These are phyloP conservation scores for Talaromyces sp. DNA, from an alignment of 2,329 filamentous ascomycete genomes.

Conservation along the genomic window DNA sequence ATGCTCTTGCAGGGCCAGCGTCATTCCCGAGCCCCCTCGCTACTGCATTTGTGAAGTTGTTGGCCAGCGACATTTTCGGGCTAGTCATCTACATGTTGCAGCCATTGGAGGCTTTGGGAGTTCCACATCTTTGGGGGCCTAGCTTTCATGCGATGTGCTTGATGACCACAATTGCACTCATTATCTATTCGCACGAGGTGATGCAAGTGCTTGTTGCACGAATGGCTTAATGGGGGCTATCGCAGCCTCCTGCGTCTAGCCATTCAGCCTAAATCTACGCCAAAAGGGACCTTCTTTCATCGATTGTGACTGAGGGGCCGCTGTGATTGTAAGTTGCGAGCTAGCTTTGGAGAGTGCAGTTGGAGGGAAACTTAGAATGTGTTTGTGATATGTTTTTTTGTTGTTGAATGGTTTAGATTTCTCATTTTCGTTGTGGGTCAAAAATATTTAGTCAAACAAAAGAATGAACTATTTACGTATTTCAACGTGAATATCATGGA, in stretches of 20 bases:
- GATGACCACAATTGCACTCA: background rate
- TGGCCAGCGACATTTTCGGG: background rate
- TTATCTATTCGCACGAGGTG: slow-evolving; percentile 1
- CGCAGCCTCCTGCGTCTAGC: background rate
- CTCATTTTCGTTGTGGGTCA: background rate
- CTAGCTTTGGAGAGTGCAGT: background rate
- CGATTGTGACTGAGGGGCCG: background rate
- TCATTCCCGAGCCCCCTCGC: background rate
- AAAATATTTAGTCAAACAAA: background rate
- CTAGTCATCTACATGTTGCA: background rate
- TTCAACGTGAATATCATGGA: background rate
- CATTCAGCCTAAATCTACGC: background rate
- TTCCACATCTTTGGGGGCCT: background rate
- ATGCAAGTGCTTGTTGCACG: background rate
- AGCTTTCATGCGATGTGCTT: background rate
- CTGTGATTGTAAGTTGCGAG: background rate
- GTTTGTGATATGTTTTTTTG: background rate
- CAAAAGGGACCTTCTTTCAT: background rate
- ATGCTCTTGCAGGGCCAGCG: background rate
- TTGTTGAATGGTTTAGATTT: background rate
- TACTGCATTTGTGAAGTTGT: background rate
- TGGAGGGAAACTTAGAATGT: background rate
- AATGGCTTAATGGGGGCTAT: background rate
- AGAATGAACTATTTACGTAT: background rate
- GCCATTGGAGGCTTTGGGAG: background rate